Evolutionary conservation across 2,329 filamentous ascomycete genomes (phyloP), one percentile per base, ranked within the genome.

Genomic region (Penicillium sp.): DNA sequence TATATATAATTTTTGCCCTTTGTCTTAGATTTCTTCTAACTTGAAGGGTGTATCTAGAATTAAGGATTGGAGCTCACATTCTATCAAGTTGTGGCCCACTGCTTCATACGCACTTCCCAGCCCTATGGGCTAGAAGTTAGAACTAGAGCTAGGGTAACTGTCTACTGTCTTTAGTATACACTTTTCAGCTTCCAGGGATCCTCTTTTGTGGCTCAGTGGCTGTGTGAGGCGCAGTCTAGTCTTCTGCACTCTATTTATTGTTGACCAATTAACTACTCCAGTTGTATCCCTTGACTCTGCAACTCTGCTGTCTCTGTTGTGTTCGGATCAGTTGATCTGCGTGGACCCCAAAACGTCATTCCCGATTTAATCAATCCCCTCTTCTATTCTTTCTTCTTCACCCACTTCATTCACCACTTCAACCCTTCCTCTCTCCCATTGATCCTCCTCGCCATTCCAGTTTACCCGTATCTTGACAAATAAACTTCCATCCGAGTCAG

Each of bases 341-440:
- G 31, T 10, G 37, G 45, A 52, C 54, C 48, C 45, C 45, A 23
- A 53, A 58, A 64, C 63, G 62, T 65, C 61, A 64, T 65, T 61
- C 26, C 49, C 48, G 49, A 51, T 33, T 33, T 48, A 11, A 31
- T 24, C 16, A 21, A 31, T 43, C 16, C 19, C 19, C 10, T 42
- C 24, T 19, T 43, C 26, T 24, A 44, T 39, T 43, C 14, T 24
- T 34, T 37, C 14, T 19, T 37, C 44, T 11, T 19, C 40, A 28
- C 5, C 23, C 7, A 31, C 39, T 6, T 31, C n/a, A 16, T 42
- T 14, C 16, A 9, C 16, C n/a, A 14, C n/a, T 19, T 9, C 39
- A 9, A 5, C 9, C 34, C 13, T 16, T 21, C 18, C 18, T 2
- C 34, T 5, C 34, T 3, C 9, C 34, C 14, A 34, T 34, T 34